Evolutionary conservation across 805 yeast genomes (phyloP).

Genomic region (Starmerella powellii): DNA sequence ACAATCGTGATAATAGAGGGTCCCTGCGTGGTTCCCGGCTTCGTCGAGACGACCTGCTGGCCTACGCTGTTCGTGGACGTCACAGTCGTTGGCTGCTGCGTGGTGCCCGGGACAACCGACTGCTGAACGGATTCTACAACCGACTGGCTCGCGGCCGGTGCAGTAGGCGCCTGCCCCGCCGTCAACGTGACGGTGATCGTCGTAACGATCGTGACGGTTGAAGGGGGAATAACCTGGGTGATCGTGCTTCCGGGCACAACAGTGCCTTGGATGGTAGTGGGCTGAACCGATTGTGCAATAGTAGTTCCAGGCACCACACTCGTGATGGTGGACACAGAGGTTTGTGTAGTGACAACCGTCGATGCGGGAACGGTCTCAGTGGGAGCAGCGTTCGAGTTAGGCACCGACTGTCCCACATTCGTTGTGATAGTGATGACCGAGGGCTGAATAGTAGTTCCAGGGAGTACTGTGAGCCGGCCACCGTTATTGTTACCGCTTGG

Average conservation of each 20-base stretch:
- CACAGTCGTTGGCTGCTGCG: conserved; percentile 3
- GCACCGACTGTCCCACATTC: background rate
- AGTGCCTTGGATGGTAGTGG: conserved; percentile 10
- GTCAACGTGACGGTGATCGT: background rate
- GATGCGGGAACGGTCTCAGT: background rate
- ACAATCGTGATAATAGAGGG: conserved; percentile 9
- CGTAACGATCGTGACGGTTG: background rate
- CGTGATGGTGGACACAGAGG: conserved; percentile 1
- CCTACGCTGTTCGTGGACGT: conserved; percentile 1
- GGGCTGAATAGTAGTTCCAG: conserved; percentile 2
- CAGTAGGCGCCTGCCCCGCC: too few relatives aligned
- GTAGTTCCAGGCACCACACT: conserved; percentile 11
- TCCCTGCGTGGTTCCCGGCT: conserved; percentile 7
- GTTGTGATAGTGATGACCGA: conserved; percentile 4
- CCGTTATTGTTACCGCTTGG: background rate
- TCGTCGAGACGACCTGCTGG: background rate
- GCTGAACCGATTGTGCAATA: conserved; percentile 5
- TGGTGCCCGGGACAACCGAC: conserved; percentile 15
- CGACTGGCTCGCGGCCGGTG: too few relatives aligned
- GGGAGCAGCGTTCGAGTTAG: background rate
- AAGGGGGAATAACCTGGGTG: background rate
- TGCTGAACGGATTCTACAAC: too few relatives aligned
- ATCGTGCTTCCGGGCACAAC: conserved; percentile 18
- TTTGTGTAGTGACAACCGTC: background rate
- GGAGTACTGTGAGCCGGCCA: background rate